phyloP scores from a whole-genome alignment of 352 stramenopile genomes.

The Globisporangium barbulae region DNA sequence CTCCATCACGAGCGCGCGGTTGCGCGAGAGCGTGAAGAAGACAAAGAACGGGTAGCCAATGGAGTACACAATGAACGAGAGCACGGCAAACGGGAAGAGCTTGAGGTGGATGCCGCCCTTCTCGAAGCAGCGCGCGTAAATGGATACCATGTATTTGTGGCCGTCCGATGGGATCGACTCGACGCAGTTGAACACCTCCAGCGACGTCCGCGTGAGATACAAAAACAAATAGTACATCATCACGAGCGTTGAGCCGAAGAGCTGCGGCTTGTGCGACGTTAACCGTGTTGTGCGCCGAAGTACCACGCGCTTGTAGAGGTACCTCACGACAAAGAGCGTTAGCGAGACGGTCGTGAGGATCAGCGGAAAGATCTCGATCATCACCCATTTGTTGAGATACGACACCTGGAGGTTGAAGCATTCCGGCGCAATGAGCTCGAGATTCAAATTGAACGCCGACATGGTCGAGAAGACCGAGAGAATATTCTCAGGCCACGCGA shows the following conservation, averaged over 20 bases:
- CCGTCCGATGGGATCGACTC: conserved; percentile 59
- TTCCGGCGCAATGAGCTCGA: conserved; percentile 80
- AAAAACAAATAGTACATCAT: conserved; percentile 87
- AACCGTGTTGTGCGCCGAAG: conserved; percentile 47
- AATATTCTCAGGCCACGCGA: conserved; percentile 62
- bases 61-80: conserved; percentile 67
- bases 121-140: conserved; percentile 66
- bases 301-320: conserved; percentile 57
- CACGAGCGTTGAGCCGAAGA: conserved; percentile 67
- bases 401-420: conserved; percentile 72
- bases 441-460: conserved; percentile 80
- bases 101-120: conserved; percentile 49
- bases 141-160: conserved; percentile 68
- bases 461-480: conserved; percentile 65
- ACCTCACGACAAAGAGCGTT: conserved; percentile 43
- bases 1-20: conserved; percentile 58
- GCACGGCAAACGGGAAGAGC: conserved; percentile 60
- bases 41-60: conserved; percentile 74
- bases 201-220: conserved; percentile 67
- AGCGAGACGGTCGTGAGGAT: conserved; percentile 39
- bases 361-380: conserved; percentile 58
- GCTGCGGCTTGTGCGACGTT: conserved; percentile 59
- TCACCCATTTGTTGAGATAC: conserved; percentile 71
- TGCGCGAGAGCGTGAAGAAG: conserved; percentile 53
- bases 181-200: conserved; percentile 81